These are phyloP conservation scores for Pezizomycotina sp. DNA, from an alignment of 2,329 filamentous ascomycete species.

Conservation along the genomic window DNA sequence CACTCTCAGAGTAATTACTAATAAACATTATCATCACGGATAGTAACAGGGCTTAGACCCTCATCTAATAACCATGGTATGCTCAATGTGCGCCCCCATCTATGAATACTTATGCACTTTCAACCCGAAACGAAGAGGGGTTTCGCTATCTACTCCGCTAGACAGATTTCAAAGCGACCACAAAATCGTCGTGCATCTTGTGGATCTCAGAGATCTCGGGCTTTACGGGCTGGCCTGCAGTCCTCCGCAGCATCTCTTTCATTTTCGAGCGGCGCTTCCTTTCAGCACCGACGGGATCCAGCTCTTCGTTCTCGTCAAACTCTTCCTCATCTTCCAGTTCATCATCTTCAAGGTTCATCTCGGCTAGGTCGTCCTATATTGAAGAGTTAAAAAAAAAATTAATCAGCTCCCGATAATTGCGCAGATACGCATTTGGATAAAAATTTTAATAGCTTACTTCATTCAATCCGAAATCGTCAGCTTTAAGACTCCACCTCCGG, in stretches of 20 bases:
- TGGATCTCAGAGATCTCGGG: conserved; percentile 62
- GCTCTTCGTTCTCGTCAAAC: conserved; percentile 57
- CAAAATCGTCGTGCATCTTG: conserved; percentile 63
- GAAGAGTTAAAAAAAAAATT: conserved; percentile 13
- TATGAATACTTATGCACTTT: too few species aligned
- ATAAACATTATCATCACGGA: too few species aligned
- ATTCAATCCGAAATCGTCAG: conserved; percentile 78
- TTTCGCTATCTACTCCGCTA: conserved; percentile 60
- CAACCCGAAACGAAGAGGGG: too few species aligned
- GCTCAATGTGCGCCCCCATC: too few species aligned
- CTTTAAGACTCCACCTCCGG: conserved; percentile 50
- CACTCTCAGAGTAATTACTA: too few species aligned
- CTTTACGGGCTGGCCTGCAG: conserved; percentile 70
- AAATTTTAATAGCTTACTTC: conserved; percentile 37
- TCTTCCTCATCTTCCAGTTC: conserved; percentile 45
- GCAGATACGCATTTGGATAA: conserved; percentile 4
- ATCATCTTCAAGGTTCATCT: conserved; percentile 64
- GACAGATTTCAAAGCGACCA: conserved; percentile 66
- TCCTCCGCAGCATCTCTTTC: conserved; percentile 63
- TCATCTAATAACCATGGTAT: too few species aligned
- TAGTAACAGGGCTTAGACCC: too few species aligned
- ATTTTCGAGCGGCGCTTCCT: conserved; percentile 57
- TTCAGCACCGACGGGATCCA: conserved; percentile 79
- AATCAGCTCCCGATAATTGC: conserved; percentile 14
- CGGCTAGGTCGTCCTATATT: conserved; percentile 53